Base-by-base conservation (phyloP, 2,329 filamentous ascomycete species). In the Arthrobotrys musiformis region DNA sequence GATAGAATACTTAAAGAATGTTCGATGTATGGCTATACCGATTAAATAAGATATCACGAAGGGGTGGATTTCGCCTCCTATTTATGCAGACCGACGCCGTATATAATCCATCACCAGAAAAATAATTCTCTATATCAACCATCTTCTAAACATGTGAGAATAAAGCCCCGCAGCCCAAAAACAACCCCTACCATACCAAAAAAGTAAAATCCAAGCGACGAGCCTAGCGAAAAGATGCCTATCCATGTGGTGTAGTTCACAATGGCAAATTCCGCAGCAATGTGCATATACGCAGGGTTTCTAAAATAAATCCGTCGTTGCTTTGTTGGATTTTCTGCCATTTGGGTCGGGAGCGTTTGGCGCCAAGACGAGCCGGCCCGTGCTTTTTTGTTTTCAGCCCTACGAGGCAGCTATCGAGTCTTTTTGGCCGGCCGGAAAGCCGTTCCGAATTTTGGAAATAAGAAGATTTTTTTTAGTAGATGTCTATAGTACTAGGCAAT, bases 251-350 rank as follows among this genome's bases (percentile, higher is more conserved):
- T 9, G n/a, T 42, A 24, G 8, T 30, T n/a, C 50, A 56, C 9
- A 35, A 56, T 56, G 28, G 50, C 30, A 56, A 37, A 35, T 56
- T 56, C 50, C 50, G 50, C 50, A 56, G 50, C 40, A 42, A 42
- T n/a, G 17, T 42, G 37, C 37, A 42, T 19, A 1, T 2, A 54
- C 37, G 50, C 50, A 56, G 50, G 50, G 26, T 54, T 5, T 33
- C 30, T 13, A 22, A 46, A 46, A 46, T 24, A 46, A 17, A 17
- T 19, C 7, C 8, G 1, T 40, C 33, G 19, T 40, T 58, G 30
- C 19, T 0, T 2, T 33, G 35, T 58, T 33, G 17, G 17, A 37
- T 13, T 58, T 58, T 35, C 7, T 58, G 54, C 33, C 19, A 40
- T 58, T 40, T n/a, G n/a, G n/a, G n/a, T n/a, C n/a, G n/a, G n/a